phyloP scores from a whole-genome alignment of 2,329 filamentous ascomycete species.

The Polytolypa hystricis region DNA sequence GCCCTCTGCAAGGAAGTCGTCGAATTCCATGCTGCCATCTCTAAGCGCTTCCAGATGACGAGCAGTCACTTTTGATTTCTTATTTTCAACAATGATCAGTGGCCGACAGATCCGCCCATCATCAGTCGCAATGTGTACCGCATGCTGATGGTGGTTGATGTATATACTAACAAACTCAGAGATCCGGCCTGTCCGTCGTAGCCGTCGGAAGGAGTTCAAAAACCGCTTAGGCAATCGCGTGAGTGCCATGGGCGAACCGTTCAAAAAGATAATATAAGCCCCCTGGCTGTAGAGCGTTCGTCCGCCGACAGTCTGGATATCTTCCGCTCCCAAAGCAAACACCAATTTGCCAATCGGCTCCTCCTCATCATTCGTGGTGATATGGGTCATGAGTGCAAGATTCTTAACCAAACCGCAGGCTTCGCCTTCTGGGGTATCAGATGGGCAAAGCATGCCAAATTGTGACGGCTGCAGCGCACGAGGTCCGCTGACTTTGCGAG shows the following conservation, averaged over 20 bases:
- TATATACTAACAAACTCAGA: constrained; percentile 96
- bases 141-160: constrained; percentile 83
- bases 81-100: constrained; percentile 87
- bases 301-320: constrained; percentile 69
- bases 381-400: constrained; percentile 95
- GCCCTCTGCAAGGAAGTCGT: constrained; percentile 82
- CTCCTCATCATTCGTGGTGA: constrained; percentile 93
- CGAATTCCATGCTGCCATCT: constrained; percentile 75
- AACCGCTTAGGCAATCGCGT: constrained; percentile 82
- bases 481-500: constrained; percentile 88
- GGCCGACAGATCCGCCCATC: constrained; percentile 94
- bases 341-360: constrained; percentile 78
- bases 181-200: constrained; percentile 80
- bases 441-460: constrained; percentile 95
- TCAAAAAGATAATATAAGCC: constrained; percentile 84
- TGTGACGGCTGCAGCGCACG: constrained; percentile 94
- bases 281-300: constrained; percentile 77
- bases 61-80: constrained; percentile 65
- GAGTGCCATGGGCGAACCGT: constrained; percentile 84
- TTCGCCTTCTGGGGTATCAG: constrained; percentile 96
- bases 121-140: constrained; percentile 91
- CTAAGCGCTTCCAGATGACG: constrained; percentile 73
- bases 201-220: constrained; percentile 69
- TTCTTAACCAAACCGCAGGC: constrained; percentile 98
- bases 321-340: constrained; percentile 73